These are phyloP conservation scores for Camelina sativa DNA, from an alignment of 345 rosid species.

Conservation along the genomic window DNA sequence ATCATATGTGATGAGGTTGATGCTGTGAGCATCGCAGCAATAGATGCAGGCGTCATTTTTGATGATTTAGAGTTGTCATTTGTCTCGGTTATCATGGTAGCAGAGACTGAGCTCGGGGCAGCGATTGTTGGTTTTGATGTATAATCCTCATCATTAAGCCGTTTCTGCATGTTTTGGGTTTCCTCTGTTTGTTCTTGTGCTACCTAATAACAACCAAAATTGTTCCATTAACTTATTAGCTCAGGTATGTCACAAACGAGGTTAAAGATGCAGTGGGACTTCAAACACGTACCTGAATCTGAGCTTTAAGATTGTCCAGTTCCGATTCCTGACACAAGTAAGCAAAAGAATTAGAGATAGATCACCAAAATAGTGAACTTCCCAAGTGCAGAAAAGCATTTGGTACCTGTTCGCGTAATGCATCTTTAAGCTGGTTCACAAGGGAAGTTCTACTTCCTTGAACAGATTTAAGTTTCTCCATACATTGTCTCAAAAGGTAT, in stretches of 20 bases:
- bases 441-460: slow-evolving; percentile 75
- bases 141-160: slow-evolving; percentile 61
- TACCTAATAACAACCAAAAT: slow-evolving; percentile 53
- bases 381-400: background rate
- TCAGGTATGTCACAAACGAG: slow-evolving; percentile 4
- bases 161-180: slow-evolving; percentile 70
- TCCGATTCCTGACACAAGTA: slow-evolving; percentile 69
- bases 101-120: slow-evolving; percentile 21
- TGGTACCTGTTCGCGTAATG: slow-evolving; percentile 74
- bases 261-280: background rate
- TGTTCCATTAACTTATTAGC: slow-evolving; percentile 9
- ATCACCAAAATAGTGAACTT: slow-evolving; percentile 2
- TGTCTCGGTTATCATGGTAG: slow-evolving; percentile 31
- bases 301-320: slow-evolving; percentile 81
- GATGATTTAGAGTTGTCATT: slow-evolving; percentile 49
- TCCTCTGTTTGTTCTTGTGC: slow-evolving; percentile 80
- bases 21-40: slow-evolving; percentile 98
- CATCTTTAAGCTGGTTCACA: slow-evolving; percentile 84
- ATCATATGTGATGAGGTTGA: slow-evolving; percentile 92
- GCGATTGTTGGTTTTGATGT: slow-evolving; percentile 46
- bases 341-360: slow-evolving; percentile 22
- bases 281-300: slow-evolving; percentile 64
- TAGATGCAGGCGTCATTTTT: slow-evolving; percentile 76
- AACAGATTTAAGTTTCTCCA: slow-evolving; percentile 79
- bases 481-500: slow-evolving; percentile 66